Evolutionary conservation across 2,329 filamentous ascomycete genomes (phyloP).

Genomic region (Aspergillus cejpii): DNA sequence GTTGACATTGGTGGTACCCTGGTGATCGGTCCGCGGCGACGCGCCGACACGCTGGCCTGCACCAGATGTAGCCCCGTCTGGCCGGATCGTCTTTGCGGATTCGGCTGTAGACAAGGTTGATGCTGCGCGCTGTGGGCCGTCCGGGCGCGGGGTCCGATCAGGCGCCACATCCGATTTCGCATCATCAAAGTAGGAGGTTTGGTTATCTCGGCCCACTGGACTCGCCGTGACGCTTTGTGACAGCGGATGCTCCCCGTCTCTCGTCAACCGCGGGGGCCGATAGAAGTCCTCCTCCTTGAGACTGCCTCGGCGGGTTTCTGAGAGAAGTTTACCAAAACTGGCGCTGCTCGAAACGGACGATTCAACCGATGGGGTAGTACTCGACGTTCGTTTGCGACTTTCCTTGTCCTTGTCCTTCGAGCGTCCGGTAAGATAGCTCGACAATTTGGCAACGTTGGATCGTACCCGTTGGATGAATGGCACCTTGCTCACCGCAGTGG

Average conservation of each 20-base stretch:
- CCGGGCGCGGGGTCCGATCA: constrained; percentile 31
- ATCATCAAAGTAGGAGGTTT: constrained; percentile 34
- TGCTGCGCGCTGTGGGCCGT: constrained; percentile 34
- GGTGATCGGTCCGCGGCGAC: constrained; percentile 26
- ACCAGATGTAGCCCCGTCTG: constrained; percentile 24
- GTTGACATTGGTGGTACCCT: constrained; percentile 31
- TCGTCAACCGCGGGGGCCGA: constrained; percentile 45
- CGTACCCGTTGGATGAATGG: constrained; percentile 78
- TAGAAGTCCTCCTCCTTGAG: constrained; percentile 53
- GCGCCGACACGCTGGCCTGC: constrained; percentile 22
- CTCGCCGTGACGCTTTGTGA: constrained; percentile 67
- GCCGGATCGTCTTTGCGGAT: constrained; percentile 42
- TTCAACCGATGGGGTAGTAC: constrained; percentile 49
- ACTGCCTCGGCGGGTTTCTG: constrained; percentile 49
- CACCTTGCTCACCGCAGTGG: constrained; percentile 80
- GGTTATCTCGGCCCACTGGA: constrained; percentile 46
- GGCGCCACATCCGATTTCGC: constrained; percentile 16
- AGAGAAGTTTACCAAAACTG: constrained; percentile 49
- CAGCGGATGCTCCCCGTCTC: constrained; percentile 62
- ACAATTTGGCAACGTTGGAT: constrained; percentile 66
- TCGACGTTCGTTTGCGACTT: constrained; percentile 48
- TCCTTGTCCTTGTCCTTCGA: constrained; percentile 37
- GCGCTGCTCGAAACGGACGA: constrained; percentile 50
- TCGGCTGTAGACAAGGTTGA: constrained; percentile 44
- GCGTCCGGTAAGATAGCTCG: constrained; percentile 48